A percentile compares a stretch with the other conserved stretches of the same genome.
Evolutionary conservation across 805 yeast genomes (phyloP).

Genomic region (Lipomyces mesembrius): DNA sequence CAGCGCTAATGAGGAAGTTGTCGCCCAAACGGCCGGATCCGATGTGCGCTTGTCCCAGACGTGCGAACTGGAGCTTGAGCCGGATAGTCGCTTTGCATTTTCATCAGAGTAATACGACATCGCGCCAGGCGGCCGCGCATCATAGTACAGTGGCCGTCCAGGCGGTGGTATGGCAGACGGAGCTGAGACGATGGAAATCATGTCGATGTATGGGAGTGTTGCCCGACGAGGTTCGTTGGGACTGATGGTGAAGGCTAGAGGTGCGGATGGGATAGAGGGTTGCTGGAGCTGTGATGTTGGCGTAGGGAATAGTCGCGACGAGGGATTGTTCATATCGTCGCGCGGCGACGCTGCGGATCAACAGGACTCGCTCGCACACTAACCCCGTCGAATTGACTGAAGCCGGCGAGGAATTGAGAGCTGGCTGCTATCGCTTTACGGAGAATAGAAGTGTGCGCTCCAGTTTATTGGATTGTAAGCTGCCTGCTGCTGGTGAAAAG

Average conservation of each 20-base stretch:
- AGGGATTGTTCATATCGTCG: neutral
- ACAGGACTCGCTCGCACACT: neutral
- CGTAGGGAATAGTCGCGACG: neutral
- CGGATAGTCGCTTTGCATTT: neutral
- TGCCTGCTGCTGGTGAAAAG: no score
- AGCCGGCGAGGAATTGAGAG: no score
- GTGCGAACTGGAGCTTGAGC: neutral
- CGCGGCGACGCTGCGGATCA: constrained; percentile 1
- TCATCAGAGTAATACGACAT: neutral
- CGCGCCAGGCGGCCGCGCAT: constrained; percentile 2
- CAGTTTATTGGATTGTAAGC: no score
- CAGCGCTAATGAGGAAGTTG: constrained; percentile 1
- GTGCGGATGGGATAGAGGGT: neutral
- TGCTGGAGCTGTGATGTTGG: neutral
- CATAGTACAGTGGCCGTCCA: neutral
- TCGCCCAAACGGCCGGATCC: constrained; percentile 16
- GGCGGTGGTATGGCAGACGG: constrained; percentile 7
- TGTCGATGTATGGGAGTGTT: constrained; percentile 9
- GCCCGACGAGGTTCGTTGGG: constrained; percentile 13
- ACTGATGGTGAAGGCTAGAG: neutral
- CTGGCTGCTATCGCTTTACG: no score
- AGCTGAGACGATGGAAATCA: constrained; percentile 8
- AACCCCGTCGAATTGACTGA: no score
- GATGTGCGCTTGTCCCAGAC: constrained; percentile 12
- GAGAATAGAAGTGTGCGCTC: no score